Evolutionary conservation across 2,329 filamentous ascomycete genomes (phyloP), one percentile per base, ranked within the genome.

Genomic region (Hypoxylon sp.): DNA sequence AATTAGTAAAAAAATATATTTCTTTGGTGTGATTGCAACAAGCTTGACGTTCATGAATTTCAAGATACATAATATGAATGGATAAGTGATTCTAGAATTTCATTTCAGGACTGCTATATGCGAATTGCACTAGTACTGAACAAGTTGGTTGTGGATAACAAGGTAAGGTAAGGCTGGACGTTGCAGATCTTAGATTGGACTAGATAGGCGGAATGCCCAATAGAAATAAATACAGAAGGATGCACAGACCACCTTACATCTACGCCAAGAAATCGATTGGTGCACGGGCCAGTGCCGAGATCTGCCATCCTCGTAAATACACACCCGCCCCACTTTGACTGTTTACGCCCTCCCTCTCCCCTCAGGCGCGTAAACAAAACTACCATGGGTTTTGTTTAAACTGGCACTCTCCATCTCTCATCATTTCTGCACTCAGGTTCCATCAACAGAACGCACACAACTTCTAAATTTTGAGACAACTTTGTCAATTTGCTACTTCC

Each of bases 401-500:
- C 25, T 19, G n/a, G 32, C 23, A 7, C 14, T 23, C 28, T 43
- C 19, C 45, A 43, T 49, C 23, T 51, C 51, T 43, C 34, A 38
- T 41, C 60, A 19, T 43, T 51, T 23, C 6, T 53, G 25, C 43
- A 50, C 43, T 28, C 55, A 53, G 30, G 14, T 38, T 63, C 17
- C 45, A 59, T 41, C 63, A 45, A 55, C 63, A 63, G 50, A 58
- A 60, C 21, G 10, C 55, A 38, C 51, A 45, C 45, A 34, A 19
- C 52, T 64, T 64, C 52, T 34, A 32, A 46, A 41, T 49, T 52
- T 41, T 45, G 25, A 53, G 36, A 63, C 48, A 59, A 53, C 34
- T 48, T 63, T n/a, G 34, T 64, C 57, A 51, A 59, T 48, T 49
- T 59, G 67, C 53, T 62, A 58, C 60, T 67, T 67, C 60, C 53